Evolutionary conservation across 2,329 filamentous ascomycete species (phyloP), one percentile per base, ranked within the genome.

Genomic region (Sphaerostilbella broomeana): DNA sequence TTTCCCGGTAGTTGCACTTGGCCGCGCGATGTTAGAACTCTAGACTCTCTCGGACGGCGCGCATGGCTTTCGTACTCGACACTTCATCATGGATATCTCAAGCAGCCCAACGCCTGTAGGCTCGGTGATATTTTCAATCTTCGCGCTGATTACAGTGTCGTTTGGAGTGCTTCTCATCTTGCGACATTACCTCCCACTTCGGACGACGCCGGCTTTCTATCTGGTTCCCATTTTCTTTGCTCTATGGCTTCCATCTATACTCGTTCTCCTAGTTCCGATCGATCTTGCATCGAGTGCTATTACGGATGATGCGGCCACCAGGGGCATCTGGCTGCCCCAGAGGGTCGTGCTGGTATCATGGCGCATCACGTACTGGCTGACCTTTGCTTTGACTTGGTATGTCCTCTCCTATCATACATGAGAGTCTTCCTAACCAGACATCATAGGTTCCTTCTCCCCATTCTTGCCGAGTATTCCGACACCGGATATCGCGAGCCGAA

Each of bases 301-400:
- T 33, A 79, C 80, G 35, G 80, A 84, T 44, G 82, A 84, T 61
- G 79, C 76, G 44, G 73, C 76, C 12, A 73, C 77, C 12, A 77
- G 82, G 51, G 92, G 89, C 22, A 85, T 98, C 55, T 95, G 89
- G 86, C 74, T 98, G 22, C 84, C 86, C 5, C 72, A 84, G 49
- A 69, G 80, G 35, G 75, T 89, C 19, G 70, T 95, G 34, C 70
- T 94, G 54, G 86, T 95, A 17, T 83, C 84, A 42, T 98, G 92
- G 92, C 78, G 90, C 57, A 90, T 98, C 48, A 83, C 84, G 15
- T 98, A 98, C 65, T 98, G 92, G 92, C 71, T 98, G 40, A 97
- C 90, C 0, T 98, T 98, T 64, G 79, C 81, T 35, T 67, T 98
- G 55, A 97, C 90, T 40, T 98, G 92, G 92, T 90, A 68, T 35